These are phyloP conservation scores for Beauveria australis DNA, from an alignment of 2,329 filamentous ascomycete genomes.

Conservation along the genomic window DNA sequence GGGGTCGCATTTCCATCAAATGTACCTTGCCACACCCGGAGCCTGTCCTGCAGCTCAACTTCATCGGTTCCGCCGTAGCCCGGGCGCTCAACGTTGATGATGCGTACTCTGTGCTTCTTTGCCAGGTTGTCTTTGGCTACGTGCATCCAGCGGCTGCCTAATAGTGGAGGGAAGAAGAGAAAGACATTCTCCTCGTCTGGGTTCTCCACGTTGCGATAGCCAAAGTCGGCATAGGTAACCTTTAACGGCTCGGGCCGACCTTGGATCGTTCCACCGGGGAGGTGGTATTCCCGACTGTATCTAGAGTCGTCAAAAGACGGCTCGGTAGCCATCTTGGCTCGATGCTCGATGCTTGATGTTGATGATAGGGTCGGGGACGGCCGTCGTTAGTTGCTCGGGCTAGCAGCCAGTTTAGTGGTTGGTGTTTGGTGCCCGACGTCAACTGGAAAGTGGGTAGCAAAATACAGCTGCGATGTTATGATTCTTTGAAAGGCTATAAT, in stretches of 20 bases:
- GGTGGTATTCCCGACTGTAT: constrained; percentile 16
- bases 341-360: not conserved
- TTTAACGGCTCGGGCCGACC: constrained; percentile 10
- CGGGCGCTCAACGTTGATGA: constrained; percentile 26
- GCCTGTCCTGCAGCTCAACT: constrained; percentile 15
- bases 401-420: not conserved
- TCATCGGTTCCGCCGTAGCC: constrained; percentile 27
- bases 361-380: not conserved
- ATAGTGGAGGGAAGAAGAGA: constrained; percentile 22
- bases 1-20: not conserved
- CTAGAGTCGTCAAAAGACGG: constrained; percentile 15
- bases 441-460: not conserved
- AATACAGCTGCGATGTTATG: too few relatives aligned
- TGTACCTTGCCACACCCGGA: constrained; percentile 22
- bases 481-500: too few relatives aligned
- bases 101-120: constrained; percentile 22
- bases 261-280: constrained; percentile 12
- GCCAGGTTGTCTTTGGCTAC: constrained; percentile 26
- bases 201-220: constrained; percentile 20
- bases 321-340: not conserved
- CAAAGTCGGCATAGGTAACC: constrained; percentile 24
- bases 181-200: constrained; percentile 20
- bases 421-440: not conserved
- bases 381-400: not conserved
- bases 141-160: constrained; percentile 23